Base-by-base conservation (phyloP, 2,329 filamentous ascomycete genomes). In the Microdochium bolleyi region DNA sequence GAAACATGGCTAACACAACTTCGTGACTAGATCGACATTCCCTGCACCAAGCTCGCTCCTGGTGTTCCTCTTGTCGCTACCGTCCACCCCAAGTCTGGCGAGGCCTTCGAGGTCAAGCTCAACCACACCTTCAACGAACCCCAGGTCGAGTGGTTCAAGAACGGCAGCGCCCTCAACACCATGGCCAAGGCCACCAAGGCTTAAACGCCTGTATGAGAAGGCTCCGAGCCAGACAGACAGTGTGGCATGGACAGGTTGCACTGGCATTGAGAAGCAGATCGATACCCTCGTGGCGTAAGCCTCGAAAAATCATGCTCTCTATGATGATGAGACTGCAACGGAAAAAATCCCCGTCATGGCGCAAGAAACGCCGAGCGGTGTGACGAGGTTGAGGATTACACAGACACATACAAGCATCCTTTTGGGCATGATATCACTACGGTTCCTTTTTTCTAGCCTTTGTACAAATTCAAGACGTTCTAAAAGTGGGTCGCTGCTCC, bases 71-170 rank as follows among this genome's bases (percentile, higher is more conserved):
- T 99, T 66, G 95, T 89, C 58, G 85, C 97, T 75, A 81, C 80
- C 59, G 92, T 99, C 54, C 92, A 96, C 81, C 92, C 92, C 67
- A 89, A 90, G 78, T 82, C 94, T 62, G 92, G 92, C 60, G 54
- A 52, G 66, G 53, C 85, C 24, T 96, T 89, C 73, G 87, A 96
- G 59, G 69, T 96, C 63, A 80, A 88, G 74, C 85, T 99, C 63
- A 81, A 82, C 61, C 94, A 99, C 79, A 99, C 94, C 60, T 99
- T 96, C 86, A 99, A 99, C 82, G 90, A 90, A 71, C 84, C 88
- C 63, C 94, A 99, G 79, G 87, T 99, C 58, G 88, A 96, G 77
- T 99, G 94, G 94, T 99, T 99, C 84, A 92, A 91, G 82, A 95
- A 97, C 73, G 94, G 94, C 61, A 92, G 87, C 67, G 94, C 94